These are phyloP conservation scores for Acacia pycnantha DNA, from an alignment of 331 rosid genomes.

Conservation along the genomic window DNA sequence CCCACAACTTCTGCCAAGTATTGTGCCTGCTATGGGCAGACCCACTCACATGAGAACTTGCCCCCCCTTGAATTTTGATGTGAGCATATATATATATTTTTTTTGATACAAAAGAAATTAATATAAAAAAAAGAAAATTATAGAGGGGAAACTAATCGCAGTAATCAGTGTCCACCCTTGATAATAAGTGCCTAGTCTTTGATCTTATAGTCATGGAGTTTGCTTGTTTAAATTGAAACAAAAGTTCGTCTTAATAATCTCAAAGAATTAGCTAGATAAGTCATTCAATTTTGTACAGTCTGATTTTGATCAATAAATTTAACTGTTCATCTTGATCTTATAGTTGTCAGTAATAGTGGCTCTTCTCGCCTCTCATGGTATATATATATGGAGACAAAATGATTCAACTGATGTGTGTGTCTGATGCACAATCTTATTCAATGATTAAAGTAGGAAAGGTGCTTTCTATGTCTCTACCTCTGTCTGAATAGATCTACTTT, in stretches of 20 bases:
- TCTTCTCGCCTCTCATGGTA: background rate
- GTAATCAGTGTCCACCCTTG: no score
- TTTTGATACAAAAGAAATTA: no score
- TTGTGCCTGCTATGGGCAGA: conserved; percentile 67
- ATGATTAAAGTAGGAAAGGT: conserved; percentile 6
- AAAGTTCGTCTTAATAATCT: conserved; percentile 31
- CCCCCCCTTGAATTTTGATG: no score
- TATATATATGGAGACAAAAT: background rate
- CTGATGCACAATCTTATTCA: background rate
- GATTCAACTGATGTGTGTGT: background rate
- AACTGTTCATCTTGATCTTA: background rate
- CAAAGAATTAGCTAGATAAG: conserved; percentile 52
- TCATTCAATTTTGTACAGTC: conserved; percentile 35
- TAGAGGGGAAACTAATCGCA: no score
- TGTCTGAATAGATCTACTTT: background rate
- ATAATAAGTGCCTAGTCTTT: no score
- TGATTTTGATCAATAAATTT: conserved; percentile 27
- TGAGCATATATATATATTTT: no score
- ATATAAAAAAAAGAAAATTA: no score
- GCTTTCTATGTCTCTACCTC: conserved; percentile 14
- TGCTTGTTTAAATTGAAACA: conserved; percentile 34
- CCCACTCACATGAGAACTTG: no score
- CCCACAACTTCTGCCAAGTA: conserved; percentile 92
- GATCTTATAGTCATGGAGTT: no score
- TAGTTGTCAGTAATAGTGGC: background rate